Evolutionary conservation across 202 grass and related monocot genomes (phyloP).

Genomic region (Tripidium arundinaceum): DNA sequence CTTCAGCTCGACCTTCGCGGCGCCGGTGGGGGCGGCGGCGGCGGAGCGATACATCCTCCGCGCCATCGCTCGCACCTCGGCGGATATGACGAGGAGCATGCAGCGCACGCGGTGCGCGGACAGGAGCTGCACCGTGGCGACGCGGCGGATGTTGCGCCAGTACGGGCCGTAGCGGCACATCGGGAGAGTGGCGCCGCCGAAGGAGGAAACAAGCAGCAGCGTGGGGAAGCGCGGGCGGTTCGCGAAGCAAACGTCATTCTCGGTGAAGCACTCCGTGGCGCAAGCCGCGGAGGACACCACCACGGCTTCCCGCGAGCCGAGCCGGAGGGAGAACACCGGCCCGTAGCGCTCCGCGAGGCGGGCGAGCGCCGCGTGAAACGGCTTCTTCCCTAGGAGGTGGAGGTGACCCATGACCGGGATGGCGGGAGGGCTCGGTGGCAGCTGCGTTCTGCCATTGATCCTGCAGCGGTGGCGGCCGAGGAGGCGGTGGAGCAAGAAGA

Average conservation of each 20-base stretch:
- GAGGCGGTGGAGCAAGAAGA: constrained; percentile 7
- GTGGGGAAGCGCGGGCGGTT: constrained; percentile 30
- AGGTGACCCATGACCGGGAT: constrained; percentile 56
- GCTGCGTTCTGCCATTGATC: not conserved
- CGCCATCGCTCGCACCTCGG: constrained; percentile 33
- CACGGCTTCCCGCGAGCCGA: constrained; percentile 35
- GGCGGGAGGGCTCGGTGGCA: constrained; percentile 35
- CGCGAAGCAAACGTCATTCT: constrained; percentile 43
- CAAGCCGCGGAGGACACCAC: constrained; percentile 41
- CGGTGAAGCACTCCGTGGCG: constrained; percentile 60
- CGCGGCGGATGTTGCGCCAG: constrained; percentile 55
- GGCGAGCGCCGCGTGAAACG: constrained; percentile 28
- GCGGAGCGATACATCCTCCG: constrained; percentile 21
- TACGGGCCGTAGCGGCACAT: constrained; percentile 19
- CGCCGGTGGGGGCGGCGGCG: not conserved
- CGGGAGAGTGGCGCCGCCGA: constrained; percentile 9
- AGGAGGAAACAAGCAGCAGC: not conserved
- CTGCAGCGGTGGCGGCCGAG: not conserved
- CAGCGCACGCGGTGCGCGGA: constrained; percentile 37
- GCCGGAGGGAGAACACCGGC: constrained; percentile 29
- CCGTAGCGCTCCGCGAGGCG: constrained; percentile 23
- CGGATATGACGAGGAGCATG: constrained; percentile 21
- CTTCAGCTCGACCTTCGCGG: constrained; percentile 27
- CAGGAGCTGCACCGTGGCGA: constrained; percentile 49
- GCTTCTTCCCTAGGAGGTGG: constrained; percentile 42